These are phyloP conservation scores for Monilinia fructigena DNA, from an alignment of 2,329 filamentous ascomycete species.

Conservation along the genomic window DNA sequence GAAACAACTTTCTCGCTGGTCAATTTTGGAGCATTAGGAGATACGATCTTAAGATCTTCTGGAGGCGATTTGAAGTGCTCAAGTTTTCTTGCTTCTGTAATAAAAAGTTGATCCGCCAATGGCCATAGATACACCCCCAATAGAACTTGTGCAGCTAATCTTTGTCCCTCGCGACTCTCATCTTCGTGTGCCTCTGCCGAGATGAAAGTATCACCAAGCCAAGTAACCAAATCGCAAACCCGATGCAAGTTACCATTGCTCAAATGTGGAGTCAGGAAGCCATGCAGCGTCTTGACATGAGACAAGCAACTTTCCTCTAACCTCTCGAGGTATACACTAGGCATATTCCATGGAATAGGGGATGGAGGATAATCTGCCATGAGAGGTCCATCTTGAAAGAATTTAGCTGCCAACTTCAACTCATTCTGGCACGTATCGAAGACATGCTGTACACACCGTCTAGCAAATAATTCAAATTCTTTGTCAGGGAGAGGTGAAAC, in stretches of 20 bases:
- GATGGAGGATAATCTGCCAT: slow-evolving; percentile 30
- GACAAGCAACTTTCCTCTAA: slow-evolving; percentile 36
- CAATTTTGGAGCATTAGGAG: not conserved
- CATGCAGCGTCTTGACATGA: slow-evolving; percentile 36
- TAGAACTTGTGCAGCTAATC: slow-evolving; percentile 33
- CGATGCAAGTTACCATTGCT: slow-evolving; percentile 35
- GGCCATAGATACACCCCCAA: slow-evolving; percentile 39
- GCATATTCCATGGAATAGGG: slow-evolving; percentile 31
- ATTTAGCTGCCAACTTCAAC: slow-evolving; percentile 34
- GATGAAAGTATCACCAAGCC: slow-evolving; percentile 39
- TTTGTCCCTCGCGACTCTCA: slow-evolving; percentile 34
- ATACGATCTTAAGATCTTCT: slow-evolving; percentile 33
- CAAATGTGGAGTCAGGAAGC: slow-evolving; percentile 34
- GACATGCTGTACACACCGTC: slow-evolving; percentile 36
- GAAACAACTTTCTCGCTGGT: slow-evolving; percentile 3
- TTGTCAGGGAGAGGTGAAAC: slow-evolving; percentile 34
- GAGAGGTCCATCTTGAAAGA: slow-evolving; percentile 37
- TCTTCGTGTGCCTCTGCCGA: slow-evolving; percentile 32
- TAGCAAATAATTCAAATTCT: slow-evolving; percentile 38
- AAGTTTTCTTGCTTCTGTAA: slow-evolving; percentile 37
- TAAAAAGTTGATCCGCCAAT: slow-evolving; percentile 37
- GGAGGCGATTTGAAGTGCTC: slow-evolving; percentile 37
- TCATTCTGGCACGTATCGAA: slow-evolving; percentile 40
- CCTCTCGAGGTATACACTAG: slow-evolving; percentile 33
- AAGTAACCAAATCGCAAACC: slow-evolving; percentile 36